phyloP scores from a whole-genome alignment of 2,329 filamentous ascomycete genomes.

The Epichloe sp. region DNA sequence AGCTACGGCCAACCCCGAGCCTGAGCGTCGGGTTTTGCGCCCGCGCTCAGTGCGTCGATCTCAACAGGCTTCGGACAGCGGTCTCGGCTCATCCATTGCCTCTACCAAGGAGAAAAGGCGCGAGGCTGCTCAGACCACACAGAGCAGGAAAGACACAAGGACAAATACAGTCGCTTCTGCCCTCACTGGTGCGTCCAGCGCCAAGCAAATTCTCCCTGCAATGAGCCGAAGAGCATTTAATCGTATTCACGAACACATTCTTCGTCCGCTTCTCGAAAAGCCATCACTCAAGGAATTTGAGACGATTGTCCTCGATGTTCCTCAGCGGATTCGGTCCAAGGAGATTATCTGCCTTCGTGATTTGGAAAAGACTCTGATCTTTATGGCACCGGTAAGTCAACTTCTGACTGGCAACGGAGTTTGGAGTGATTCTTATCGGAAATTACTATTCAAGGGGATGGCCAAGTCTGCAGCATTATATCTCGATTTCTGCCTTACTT shows the following conservation, averaged over 20 bases:
- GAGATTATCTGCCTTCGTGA: slow-evolving; percentile 86
- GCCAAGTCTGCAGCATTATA: slow-evolving; percentile 59
- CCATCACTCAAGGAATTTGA: slow-evolving; percentile 66
- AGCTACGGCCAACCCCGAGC: slow-evolving; percentile 29
- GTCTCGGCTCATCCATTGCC: slow-evolving; percentile 69
- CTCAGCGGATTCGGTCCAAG: slow-evolving; percentile 66
- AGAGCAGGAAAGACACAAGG: slow-evolving; percentile 16
- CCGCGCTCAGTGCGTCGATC: slow-evolving; percentile 41
- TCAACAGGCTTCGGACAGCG: slow-evolving; percentile 71
- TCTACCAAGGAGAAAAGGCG: slow-evolving; percentile 44
- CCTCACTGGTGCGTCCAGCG: slow-evolving; percentile 42
- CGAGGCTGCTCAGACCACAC: slow-evolving; percentile 21
- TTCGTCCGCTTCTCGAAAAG: slow-evolving; percentile 66
- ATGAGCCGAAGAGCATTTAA: slow-evolving; percentile 58
- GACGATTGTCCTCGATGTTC: slow-evolving; percentile 64
- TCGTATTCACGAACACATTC: slow-evolving; percentile 67
- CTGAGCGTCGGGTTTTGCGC: slow-evolving; percentile 37
- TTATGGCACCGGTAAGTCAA: slow-evolving; percentile 84
- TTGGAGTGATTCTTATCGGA: slow-evolving; percentile 56
- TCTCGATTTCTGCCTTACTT: slow-evolving; percentile 79
- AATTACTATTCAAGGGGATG: slow-evolving; percentile 63
- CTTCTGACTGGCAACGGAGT: slow-evolving; percentile 39
- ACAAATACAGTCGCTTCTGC: slow-evolving; percentile 33
- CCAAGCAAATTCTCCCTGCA: slow-evolving; percentile 37
- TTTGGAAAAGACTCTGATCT: slow-evolving; percentile 84